phyloP scores from a whole-genome alignment of 2,329 filamentous ascomycete species.

The Fusarium sp. region DNA sequence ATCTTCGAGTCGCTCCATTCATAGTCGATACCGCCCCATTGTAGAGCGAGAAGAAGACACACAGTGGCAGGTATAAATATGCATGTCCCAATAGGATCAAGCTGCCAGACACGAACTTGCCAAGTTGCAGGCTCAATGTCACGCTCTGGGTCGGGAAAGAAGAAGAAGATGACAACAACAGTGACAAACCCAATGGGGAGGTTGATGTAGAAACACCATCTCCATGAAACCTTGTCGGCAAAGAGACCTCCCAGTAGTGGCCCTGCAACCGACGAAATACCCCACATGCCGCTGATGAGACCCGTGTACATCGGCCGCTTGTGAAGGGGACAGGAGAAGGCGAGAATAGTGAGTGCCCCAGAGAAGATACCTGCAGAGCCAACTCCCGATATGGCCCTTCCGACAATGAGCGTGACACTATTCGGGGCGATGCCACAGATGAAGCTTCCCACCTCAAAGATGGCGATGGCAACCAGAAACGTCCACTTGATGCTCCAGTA shows the following conservation, averaged over 20 bases:
- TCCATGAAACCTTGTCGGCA: conserved; percentile 51
- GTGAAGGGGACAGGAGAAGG: conserved; percentile 50
- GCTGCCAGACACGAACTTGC: conserved; percentile 40
- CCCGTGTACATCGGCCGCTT: conserved; percentile 53
- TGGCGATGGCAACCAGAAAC: conserved; percentile 51
- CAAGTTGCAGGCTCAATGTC: conserved; percentile 41
- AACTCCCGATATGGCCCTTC: conserved; percentile 50
- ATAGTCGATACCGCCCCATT: conserved; percentile 59
- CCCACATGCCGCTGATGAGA: conserved; percentile 55
- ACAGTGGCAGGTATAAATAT: conserved; percentile 54
- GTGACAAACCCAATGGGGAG: conserved; percentile 52
- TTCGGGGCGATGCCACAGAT: conserved; percentile 52
- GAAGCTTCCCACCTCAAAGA: conserved; percentile 59
- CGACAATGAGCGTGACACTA: conserved; percentile 50
- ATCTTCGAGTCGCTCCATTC: conserved; percentile 41
- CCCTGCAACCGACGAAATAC: conserved; percentile 55
- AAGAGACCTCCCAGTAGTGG: conserved; percentile 51
- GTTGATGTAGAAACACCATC: conserved; percentile 58
- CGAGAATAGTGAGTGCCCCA: conserved; percentile 57
- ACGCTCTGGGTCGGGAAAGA: conserved; percentile 41
- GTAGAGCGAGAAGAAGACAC: conserved; percentile 62
- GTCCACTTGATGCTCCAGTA: conserved; percentile 58
- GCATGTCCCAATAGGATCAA: conserved; percentile 47
- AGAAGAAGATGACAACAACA: conserved; percentile 46
- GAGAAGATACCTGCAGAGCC: conserved; percentile 61